These are phyloP conservation scores for Cryomyces antarcticus DNA, from an alignment of 495 filamentous ascomycete genomes.

Conservation along the genomic window DNA sequence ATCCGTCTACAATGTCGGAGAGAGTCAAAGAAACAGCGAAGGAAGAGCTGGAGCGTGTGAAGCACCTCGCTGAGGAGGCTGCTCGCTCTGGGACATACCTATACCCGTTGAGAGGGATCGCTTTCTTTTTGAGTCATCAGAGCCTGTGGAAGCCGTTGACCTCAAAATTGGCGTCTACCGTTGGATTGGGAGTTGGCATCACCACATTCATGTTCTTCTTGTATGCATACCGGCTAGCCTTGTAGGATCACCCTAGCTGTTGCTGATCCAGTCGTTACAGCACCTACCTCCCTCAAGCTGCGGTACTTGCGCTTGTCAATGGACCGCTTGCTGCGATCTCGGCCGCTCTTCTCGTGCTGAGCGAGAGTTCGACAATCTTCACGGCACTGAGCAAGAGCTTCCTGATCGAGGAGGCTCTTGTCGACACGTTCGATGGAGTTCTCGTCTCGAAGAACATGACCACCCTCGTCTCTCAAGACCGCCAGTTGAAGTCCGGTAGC, in stretches of 20 bases:
- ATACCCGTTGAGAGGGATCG: conserved; percentile 72
- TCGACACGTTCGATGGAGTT: conserved; percentile 84
- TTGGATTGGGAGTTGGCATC: conserved; percentile 18
- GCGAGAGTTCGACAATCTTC: conserved; percentile 62
- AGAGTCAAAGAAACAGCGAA: conserved; percentile 20
- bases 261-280: no score
- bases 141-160: conserved; percentile 44
- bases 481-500: conserved; percentile 41
- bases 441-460: conserved; percentile 18
- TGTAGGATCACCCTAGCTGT: no score
- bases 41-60: conserved; percentile 37
- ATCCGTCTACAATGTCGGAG: conserved; percentile 11
- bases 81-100: conserved; percentile 57
- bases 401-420: conserved; percentile 54
- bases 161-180: conserved; percentile 37
- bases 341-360: conserved; percentile 57
- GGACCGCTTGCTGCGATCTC: conserved; percentile 68
- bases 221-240: no score
- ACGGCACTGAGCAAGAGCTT: conserved; percentile 54
- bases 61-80: conserved; percentile 35
- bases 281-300: conserved; percentile 77
- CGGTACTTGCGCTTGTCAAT: conserved; percentile 60
- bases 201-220: conserved; percentile 56
- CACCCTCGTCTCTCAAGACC: conserved; percentile 43
- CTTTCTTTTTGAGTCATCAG: conserved; percentile 55